Conservation (phyloP, 1,284 basidiomycete genomes). For the Malassezia pachydermatis region DNA sequence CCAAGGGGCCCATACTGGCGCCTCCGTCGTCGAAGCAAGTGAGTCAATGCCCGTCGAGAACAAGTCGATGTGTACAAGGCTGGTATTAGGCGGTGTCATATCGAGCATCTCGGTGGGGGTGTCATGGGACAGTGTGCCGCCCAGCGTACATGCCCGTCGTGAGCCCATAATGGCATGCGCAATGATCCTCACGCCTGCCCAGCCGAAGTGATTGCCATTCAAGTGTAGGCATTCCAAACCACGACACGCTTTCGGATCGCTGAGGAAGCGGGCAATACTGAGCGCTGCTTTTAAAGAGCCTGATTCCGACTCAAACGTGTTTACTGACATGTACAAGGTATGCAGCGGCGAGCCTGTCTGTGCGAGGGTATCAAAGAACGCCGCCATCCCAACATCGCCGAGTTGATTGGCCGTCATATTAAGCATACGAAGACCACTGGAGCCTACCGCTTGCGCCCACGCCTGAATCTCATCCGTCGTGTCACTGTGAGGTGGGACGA, state of each 20-base stretch:
- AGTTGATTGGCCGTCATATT: conserved; percentile 14
- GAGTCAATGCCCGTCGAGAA: conserved; percentile 14
- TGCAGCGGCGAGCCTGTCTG: conserved; percentile 8
- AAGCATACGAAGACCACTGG: conserved; percentile 5
- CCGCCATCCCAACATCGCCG: conserved; percentile 6
- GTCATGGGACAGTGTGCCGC: not conserved
- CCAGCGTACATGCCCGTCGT: conserved; percentile 7
- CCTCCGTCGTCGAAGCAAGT: not conserved
- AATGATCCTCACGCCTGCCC: conserved; percentile 15
- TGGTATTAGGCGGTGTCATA: conserved; percentile 7
- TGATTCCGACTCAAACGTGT: conserved; percentile 4
- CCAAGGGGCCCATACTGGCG: not conserved
- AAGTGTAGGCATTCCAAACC: conserved; percentile 7
- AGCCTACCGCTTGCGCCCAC: conserved; percentile 7
- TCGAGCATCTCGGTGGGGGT: conserved; percentile 1
- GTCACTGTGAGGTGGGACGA: not conserved
- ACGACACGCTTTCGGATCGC: conserved; percentile 5
- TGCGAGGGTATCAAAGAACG: conserved; percentile 11
- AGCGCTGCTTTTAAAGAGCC: conserved; percentile 1
- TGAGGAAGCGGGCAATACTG: conserved; percentile 15
- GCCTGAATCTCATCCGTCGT: conserved; percentile 1
- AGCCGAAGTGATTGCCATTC: conserved; percentile 15
- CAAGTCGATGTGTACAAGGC: conserved; percentile 11
- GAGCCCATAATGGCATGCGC: conserved; percentile 14
- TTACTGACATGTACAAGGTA: conserved; percentile 6